Conservation (phyloP, 2,329 filamentous ascomycete genomes). For the Colletotrichum echinochloae region DNA sequence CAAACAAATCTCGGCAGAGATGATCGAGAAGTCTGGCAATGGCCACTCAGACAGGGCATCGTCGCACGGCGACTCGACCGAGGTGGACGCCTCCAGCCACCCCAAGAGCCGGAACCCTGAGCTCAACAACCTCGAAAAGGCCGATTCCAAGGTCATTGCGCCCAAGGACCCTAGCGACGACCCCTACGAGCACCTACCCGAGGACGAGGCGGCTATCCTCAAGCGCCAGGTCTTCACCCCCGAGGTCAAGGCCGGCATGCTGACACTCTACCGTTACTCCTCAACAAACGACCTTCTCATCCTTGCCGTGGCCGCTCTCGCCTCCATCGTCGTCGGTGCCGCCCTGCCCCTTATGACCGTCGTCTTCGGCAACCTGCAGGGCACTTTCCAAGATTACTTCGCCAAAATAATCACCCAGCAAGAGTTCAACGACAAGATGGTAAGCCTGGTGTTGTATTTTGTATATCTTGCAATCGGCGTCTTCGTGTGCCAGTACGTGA, state of each 20-base stretch:
- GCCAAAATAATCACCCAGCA: slow-evolving; percentile 56
- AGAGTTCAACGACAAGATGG: slow-evolving; percentile 71
- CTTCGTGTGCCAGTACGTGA: slow-evolving; percentile 81
- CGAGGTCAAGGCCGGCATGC: slow-evolving; percentile 71
- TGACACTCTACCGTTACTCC: slow-evolving; percentile 77
- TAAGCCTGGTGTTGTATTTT: slow-evolving; percentile 80
- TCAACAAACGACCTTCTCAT: slow-evolving; percentile 74
- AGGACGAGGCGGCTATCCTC: slow-evolving; percentile 74
- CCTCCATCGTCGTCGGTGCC: slow-evolving; percentile 78
- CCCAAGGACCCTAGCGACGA: slow-evolving; percentile 60
- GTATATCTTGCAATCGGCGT: slow-evolving; percentile 86
- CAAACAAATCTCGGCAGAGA: slow-evolving; percentile 29
- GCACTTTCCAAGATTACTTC: slow-evolving; percentile 76
- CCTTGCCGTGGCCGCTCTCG: slow-evolving; percentile 70
- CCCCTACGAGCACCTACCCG: slow-evolving; percentile 71
- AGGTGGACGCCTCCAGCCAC: slow-evolving; percentile 30
- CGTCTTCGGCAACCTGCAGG: slow-evolving; percentile 82
- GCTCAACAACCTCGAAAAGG: slow-evolving; percentile 52
- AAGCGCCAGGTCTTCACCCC: slow-evolving; percentile 76
- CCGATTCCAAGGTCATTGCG: slow-evolving; percentile 56
- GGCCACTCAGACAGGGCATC: slow-evolving; percentile 48
- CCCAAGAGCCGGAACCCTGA: slow-evolving; percentile 41
- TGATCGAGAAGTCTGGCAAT: slow-evolving; percentile 45
- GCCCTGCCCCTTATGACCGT: slow-evolving; percentile 85
- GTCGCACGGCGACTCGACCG: slow-evolving; percentile 52